Percentiles rank a stretch among this genome's conserved stretches.
Conservation (phyloP, 345 rosid genomes). For the Streptanthus diversifolius region DNA sequence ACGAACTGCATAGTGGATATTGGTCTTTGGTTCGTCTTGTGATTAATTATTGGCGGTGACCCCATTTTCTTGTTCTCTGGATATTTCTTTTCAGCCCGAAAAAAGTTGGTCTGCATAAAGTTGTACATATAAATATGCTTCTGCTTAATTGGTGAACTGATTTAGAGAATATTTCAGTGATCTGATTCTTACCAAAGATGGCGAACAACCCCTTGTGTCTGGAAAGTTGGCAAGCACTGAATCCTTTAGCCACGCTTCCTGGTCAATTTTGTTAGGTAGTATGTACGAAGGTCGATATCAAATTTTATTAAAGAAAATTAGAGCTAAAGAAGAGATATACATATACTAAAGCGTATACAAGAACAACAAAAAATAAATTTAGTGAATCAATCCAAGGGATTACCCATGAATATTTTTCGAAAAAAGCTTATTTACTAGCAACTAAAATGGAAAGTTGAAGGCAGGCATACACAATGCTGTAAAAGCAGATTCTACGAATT, state of each 20-base stretch:
- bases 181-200: constrained; percentile 64
- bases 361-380: neutral
- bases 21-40: constrained; percentile 51
- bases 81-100: constrained; percentile 54
- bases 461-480: constrained; percentile 7
- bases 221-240: constrained; percentile 70
- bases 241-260: constrained; percentile 91
- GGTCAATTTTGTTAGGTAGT: constrained; percentile 42
- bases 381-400: neutral
- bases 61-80: constrained; percentile 46
- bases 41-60: constrained; percentile 32
- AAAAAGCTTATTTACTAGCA: neutral
- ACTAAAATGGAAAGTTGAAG: neutral
- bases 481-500: constrained; percentile 12
- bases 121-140: constrained; percentile 18
- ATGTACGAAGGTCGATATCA: constrained; percentile 30
- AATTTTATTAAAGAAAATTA: neutral
- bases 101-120: constrained; percentile 60
- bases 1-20: constrained; percentile 41
- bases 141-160: constrained; percentile 6
- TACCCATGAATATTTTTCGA: neutral
- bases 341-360: neutral
- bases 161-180: neutral
- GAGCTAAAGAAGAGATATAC: neutral
- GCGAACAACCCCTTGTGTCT: constrained; percentile 81